Conservation (phyloP, 768 basidiomycete genomes). For the Tulasnella sp. region DNA sequence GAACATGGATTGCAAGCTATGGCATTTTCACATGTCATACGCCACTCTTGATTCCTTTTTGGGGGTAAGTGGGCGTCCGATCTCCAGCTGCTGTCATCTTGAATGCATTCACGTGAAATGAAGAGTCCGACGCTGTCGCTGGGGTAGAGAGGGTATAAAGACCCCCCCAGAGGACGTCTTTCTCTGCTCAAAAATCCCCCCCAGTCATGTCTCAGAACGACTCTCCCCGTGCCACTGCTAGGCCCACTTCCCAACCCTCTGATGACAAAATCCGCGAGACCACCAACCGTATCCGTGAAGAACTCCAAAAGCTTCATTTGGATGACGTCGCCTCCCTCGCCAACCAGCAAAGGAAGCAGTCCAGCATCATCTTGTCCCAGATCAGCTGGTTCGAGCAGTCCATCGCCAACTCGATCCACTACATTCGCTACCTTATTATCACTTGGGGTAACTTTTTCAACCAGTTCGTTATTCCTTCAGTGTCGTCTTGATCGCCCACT, state of each 20-base stretch:
- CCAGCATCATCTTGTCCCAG: not conserved
- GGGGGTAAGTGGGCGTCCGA: no score
- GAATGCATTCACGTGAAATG: no score
- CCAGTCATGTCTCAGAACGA: no score
- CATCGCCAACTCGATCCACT: not conserved
- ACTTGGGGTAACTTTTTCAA: not conserved
- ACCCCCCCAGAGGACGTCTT: no score
- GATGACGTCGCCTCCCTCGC: not conserved
- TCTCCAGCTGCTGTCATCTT: no score
- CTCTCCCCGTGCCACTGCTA: not conserved
- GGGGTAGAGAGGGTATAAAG: no score
- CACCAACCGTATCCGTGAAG: not conserved
- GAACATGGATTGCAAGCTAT: no score
- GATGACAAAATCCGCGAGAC: not conserved
- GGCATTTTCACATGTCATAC: no score
- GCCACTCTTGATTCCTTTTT: no score
- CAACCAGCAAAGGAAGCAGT: not conserved
- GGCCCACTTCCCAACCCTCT: not conserved
- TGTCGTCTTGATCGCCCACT: not conserved
- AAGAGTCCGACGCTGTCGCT: no score
- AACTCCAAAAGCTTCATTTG: not conserved
- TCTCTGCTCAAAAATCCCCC: no score
- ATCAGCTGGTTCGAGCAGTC: not conserved
- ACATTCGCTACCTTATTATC: not conserved
- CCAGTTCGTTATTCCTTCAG: not conserved